Evolutionary conservation across 495 filamentous ascomycete genomes (phyloP).

Genomic region (Glutinoglossum americanum): DNA sequence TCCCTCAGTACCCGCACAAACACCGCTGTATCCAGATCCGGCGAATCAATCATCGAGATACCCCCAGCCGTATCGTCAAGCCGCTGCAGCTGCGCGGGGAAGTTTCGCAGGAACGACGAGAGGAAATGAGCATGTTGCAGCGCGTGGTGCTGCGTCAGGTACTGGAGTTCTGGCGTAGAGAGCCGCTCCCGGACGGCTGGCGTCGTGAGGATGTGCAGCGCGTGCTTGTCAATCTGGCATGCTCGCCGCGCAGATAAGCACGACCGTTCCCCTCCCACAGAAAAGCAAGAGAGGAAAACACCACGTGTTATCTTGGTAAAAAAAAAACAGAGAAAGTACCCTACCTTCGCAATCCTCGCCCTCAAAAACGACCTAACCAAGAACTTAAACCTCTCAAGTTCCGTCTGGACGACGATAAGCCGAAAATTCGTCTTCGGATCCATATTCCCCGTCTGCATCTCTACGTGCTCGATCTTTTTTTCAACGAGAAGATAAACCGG

Average conservation of each 20-base stretch:
- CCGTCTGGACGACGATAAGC: conserved; percentile 89
- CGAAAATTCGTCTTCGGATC: conserved; percentile 77
- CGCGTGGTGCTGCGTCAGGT: conserved; percentile 61
- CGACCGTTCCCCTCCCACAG: conserved; percentile 8
- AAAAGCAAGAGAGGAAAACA: conserved; percentile 18
- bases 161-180: conserved; percentile 50
- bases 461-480: conserved; percentile 23
- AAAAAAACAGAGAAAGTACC: too few relatives aligned
- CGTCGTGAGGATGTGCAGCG: conserved; percentile 35
- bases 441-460: conserved; percentile 36
- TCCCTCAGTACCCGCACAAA: conserved; percentile 56
- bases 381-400: conserved; percentile 83
- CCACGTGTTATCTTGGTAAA: too few relatives aligned
- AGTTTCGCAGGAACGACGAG: conserved; percentile 56
- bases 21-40: conserved; percentile 61
- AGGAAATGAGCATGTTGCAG: conserved; percentile 66
- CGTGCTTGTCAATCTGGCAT: conserved; percentile 43
- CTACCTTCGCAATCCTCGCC: conserved; percentile 59
- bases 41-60: conserved; percentile 75
- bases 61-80: conserved; percentile 80
- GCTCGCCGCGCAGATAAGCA: conserved; percentile 12
- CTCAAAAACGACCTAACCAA: conserved; percentile 68
- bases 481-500: too few relatives aligned
- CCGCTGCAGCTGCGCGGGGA: conserved; percentile 52
- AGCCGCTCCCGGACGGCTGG: conserved; percentile 27